Evolutionary conservation across 2,329 filamentous ascomycete genomes (phyloP).

Genomic region (Fusarium anthophilum): DNA sequence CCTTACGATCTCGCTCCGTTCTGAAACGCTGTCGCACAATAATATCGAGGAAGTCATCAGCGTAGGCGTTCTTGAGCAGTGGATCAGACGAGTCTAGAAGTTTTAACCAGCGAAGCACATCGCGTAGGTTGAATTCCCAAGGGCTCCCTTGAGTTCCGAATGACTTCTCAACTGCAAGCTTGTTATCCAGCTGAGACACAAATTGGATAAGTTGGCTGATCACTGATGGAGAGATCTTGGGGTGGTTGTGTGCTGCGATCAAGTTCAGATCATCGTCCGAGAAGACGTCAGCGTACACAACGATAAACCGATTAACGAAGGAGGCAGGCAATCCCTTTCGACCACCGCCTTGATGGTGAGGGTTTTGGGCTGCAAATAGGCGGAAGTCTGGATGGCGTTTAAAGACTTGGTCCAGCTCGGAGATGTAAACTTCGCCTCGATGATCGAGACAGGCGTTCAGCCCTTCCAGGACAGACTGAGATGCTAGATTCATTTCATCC

Average conservation of each 20-base stretch:
- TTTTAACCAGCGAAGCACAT: slow-evolving; percentile 87
- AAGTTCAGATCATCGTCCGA: slow-evolving; percentile 80
- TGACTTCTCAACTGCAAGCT: slow-evolving; percentile 67
- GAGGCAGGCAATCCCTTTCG: slow-evolving; percentile 94
- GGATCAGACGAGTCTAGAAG: slow-evolving; percentile 63
- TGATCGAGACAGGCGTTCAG: slow-evolving; percentile 97
- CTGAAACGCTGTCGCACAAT: slow-evolving; percentile 91
- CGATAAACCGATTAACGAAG: slow-evolving; percentile 97
- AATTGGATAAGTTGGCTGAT: slow-evolving; percentile 78
- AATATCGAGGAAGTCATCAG: slow-evolving; percentile 80
- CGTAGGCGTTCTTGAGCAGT: slow-evolving; percentile 67
- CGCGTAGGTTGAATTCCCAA: slow-evolving; percentile 96
- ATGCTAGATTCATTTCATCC: slow-evolving; percentile 98
- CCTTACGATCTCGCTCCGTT: slow-evolving; percentile 70
- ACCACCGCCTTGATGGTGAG: slow-evolving; percentile 95
- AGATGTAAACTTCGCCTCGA: slow-evolving; percentile 93
- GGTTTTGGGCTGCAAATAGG: slow-evolving; percentile 97
- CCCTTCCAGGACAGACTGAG: slow-evolving; percentile 94
- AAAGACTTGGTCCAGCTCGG: slow-evolving; percentile 94
- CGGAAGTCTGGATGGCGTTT: slow-evolving; percentile 87
- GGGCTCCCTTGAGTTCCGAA: slow-evolving; percentile 76
- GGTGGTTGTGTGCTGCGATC: slow-evolving; percentile 84
- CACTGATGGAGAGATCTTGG: slow-evolving; percentile 65
- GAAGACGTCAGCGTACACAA: slow-evolving; percentile 95
- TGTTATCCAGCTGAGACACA: slow-evolving; percentile 80